phyloP scores from a whole-genome alignment of 306 rosid species.

The Canavalia ensiformis region DNA sequence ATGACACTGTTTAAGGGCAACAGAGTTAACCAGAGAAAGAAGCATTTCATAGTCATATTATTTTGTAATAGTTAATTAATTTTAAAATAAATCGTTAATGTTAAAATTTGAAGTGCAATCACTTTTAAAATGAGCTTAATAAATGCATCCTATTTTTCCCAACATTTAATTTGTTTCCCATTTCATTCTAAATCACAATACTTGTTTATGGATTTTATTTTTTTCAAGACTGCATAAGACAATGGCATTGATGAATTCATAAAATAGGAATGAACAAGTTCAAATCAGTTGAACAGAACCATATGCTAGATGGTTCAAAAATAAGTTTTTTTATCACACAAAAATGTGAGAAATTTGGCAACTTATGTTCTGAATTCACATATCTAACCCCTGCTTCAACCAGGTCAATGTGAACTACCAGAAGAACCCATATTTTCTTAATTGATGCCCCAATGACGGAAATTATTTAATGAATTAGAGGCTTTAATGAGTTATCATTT shows the following conservation, averaged over 20 bases:
- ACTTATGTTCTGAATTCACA: slow-evolving; percentile 1
- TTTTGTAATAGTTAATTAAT: background rate
- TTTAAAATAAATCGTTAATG: background rate
- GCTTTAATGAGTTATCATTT: slow-evolving; percentile 33
- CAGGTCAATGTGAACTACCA: slow-evolving; percentile 30
- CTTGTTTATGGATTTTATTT: slow-evolving; percentile 4
- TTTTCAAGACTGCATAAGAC: background rate
- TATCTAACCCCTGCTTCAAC: slow-evolving; percentile 32
- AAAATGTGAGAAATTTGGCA: background rate
- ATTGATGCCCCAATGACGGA: slow-evolving; percentile 13
- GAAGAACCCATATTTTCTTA: slow-evolving; percentile 39
- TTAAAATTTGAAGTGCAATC: slow-evolving; percentile 17
- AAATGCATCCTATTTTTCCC: slow-evolving; percentile 12
- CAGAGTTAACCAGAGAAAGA: background rate
- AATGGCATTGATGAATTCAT: slow-evolving; percentile 17
- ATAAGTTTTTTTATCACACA: slow-evolving; percentile 9
- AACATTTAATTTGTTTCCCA: slow-evolving; percentile 21
- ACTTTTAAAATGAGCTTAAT: background rate
- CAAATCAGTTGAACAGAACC: slow-evolving; percentile 21
- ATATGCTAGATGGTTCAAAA: slow-evolving; percentile 13
- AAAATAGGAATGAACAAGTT: slow-evolving; percentile 35
- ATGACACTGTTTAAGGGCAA: slow-evolving; percentile 13
- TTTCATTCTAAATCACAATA: slow-evolving; percentile 13
- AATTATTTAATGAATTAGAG: slow-evolving; percentile 10
- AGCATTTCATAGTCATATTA: slow-evolving; percentile 3